phyloP scores from a whole-genome alignment of 2,329 filamentous ascomycete genomes.

The Colletotrichum shisoi region DNA sequence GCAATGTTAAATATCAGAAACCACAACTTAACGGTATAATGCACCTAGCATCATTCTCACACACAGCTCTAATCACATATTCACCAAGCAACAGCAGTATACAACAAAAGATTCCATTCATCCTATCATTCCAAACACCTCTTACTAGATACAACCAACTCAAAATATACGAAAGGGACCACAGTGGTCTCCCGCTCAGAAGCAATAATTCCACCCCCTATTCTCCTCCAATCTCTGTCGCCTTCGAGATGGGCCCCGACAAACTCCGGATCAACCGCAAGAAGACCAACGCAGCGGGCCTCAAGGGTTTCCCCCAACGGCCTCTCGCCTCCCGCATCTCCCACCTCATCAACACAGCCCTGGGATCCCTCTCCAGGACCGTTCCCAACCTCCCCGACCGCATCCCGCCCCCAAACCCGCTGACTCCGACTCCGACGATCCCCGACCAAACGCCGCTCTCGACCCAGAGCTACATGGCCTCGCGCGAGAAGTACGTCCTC shows the following conservation, averaged over 20 bases:
- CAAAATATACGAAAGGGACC: not conserved
- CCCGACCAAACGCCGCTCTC: not conserved
- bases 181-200: not conserved
- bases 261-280: not conserved
- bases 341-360: not conserved
- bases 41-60: not conserved
- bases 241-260: not conserved
- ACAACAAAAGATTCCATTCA: not conserved
- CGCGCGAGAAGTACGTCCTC: slow-evolving; percentile 3
- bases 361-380: not conserved
- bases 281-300: not conserved
- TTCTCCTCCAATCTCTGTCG: not conserved
- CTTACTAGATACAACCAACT: not conserved
- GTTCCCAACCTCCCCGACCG: slow-evolving; percentile 7
- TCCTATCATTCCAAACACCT: too few relatives aligned
- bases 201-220: not conserved
- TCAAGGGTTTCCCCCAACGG: not conserved
- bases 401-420: not conserved
- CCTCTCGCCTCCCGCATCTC: not conserved
- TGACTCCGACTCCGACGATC: not conserved
- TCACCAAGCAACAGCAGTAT: not conserved
- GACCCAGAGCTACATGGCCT: not conserved
- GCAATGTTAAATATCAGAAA: not conserved
- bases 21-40: too few relatives aligned
- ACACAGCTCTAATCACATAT: not conserved